A percentile compares a stretch with the other conserved stretches of the same genome.
Conservation (phyloP, 768 basidiomycete species). For the Termitomyces sp. region DNA sequence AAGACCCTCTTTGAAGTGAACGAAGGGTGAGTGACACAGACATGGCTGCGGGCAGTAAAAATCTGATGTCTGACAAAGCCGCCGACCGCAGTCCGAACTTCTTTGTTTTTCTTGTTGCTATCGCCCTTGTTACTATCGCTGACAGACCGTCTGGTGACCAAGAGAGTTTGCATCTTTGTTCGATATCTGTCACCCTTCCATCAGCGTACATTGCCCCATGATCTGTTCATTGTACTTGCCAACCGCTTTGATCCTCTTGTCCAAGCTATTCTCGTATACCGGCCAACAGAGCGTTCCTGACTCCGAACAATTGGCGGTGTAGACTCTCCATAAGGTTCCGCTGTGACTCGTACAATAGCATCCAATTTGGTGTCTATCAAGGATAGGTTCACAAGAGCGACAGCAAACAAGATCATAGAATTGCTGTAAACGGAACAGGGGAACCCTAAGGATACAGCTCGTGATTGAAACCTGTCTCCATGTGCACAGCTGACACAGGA, state of each 20-base stretch:
- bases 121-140: background rate
- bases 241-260: background rate
- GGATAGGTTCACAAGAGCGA: background rate
- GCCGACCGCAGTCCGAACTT: background rate
- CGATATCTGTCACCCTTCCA: background rate
- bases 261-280: background rate
- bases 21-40: slow-evolving; percentile 10
- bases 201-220: background rate
- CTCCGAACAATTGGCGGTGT: background rate
- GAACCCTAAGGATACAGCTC: too few relatives aligned
- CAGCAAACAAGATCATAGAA: background rate
- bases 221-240: background rate
- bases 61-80: slow-evolving; percentile 1
- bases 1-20: slow-evolving; percentile 4
- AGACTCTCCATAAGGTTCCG: background rate
- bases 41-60: background rate
- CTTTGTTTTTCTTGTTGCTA: background rate
- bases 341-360: background rate
- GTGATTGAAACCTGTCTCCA: slow-evolving; percentile 9
- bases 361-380: background rate
- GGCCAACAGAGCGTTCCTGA: too few relatives aligned
- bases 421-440: background rate
- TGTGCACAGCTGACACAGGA: slow-evolving; percentile 8
- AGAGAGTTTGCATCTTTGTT: background rate
- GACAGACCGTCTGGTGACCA: background rate